phyloP scores from a whole-genome alignment of 441 rosid species.

The Arabidopsis lyrata region DNA sequence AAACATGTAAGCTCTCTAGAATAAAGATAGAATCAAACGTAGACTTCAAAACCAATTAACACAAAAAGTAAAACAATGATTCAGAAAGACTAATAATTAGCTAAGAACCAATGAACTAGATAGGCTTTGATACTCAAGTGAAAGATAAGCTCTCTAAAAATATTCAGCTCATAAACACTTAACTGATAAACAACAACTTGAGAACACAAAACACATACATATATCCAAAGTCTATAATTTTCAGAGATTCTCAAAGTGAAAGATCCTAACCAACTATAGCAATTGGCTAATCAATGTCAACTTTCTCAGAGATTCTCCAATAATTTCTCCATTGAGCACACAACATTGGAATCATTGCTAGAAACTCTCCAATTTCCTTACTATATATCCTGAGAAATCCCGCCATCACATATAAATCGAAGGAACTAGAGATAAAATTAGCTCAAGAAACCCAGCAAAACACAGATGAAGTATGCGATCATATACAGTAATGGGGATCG shows the following conservation, averaged over 20 bases:
- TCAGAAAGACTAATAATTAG: neutral
- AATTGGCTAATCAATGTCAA: constrained; percentile 4
- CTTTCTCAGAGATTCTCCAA: neutral
- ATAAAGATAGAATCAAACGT: neutral
- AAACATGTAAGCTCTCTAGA: constrained; percentile 15
- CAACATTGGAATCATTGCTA: constrained; percentile 4
- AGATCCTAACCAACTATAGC: neutral
- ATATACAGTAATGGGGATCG: neutral
- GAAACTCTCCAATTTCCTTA: neutral
- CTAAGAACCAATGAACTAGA: constrained; percentile 7
- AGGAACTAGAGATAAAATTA: neutral
- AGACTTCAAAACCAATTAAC: neutral
- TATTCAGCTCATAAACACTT: constrained; percentile 12
- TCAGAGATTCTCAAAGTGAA: neutral
- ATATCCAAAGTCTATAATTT: neutral
- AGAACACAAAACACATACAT: neutral
- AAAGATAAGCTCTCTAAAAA: neutral
- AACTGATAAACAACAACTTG: neutral
- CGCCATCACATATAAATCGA: neutral
- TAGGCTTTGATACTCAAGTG: neutral
- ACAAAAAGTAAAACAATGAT: too few relatives aligned
- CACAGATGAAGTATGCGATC: neutral
- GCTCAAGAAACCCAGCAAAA: neutral
- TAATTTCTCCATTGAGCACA: neutral
- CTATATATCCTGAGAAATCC: too few relatives aligned